Evolutionary conservation across 192 early-diverging fungal genomes (phyloP).

Genomic region (Haplosporangium gracile): DNA sequence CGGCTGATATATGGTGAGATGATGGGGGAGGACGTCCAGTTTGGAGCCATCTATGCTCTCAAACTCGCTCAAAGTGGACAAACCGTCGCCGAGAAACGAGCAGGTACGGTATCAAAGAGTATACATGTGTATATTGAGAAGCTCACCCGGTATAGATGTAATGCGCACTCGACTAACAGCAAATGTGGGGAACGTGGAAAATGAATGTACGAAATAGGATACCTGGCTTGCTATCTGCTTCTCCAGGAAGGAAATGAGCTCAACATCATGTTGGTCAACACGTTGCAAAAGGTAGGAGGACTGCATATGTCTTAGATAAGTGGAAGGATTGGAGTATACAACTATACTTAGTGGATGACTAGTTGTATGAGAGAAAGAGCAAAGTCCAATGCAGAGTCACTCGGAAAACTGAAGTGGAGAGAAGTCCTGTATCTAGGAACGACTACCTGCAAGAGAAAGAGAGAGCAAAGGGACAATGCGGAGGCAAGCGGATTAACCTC

Average conservation of each 20-base stretch:
- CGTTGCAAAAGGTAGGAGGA: constrained; percentile 61
- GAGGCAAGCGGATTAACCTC: background rate
- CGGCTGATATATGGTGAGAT: constrained; percentile 66
- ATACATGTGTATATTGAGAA: background rate
- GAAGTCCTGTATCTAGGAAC: background rate
- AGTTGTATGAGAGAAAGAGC: too few relatives aligned
- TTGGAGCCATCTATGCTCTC: constrained; percentile 67
- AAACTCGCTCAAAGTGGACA: constrained; percentile 69
- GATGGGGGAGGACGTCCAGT: constrained; percentile 69
- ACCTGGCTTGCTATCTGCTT: constrained; percentile 63
- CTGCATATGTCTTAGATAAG: too few relatives aligned
- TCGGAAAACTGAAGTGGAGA: too few relatives aligned
- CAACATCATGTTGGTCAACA: constrained; percentile 70
- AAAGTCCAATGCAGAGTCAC: background rate
- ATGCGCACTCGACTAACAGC: background rate
- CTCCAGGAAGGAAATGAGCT: constrained; percentile 63
- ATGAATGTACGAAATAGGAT: constrained; percentile 47
- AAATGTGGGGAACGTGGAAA: background rate
- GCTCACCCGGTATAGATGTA: too few relatives aligned
- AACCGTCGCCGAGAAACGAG: constrained; percentile 58
- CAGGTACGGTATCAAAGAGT: constrained; percentile 33
- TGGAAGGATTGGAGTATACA: too few relatives aligned
- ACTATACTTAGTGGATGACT: too few relatives aligned
- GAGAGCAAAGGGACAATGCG: too few relatives aligned
- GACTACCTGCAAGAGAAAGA: background rate